These are phyloP conservation scores for Lasiodiplodia sp. DNA, from an alignment of 2,329 filamentous ascomycete species.

Conservation along the genomic window DNA sequence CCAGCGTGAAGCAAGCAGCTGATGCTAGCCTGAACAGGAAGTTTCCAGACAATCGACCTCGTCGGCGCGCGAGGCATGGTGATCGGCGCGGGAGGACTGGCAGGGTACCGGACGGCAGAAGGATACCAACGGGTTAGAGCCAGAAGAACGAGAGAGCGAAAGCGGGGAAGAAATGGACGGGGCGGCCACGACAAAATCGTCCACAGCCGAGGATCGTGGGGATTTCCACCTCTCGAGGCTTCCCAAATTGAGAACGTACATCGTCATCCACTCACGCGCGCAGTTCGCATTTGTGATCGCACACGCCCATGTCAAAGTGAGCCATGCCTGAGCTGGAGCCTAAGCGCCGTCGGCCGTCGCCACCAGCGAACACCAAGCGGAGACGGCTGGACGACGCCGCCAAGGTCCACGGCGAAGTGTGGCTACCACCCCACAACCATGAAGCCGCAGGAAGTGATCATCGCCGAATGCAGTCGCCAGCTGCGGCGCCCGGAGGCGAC, in stretches of 20 bases:
- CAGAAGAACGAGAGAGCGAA: not conserved
- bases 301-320: not conserved
- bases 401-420: not conserved
- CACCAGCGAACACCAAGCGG: constrained; percentile 4
- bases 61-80: not conserved
- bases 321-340: not conserved
- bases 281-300: not conserved
- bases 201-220: constrained; percentile 17
- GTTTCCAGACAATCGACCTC: not conserved
- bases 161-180: not conserved
- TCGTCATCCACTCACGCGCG: not conserved
- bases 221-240: constrained; percentile 1
- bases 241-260: not conserved
- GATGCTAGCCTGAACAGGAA: constrained; percentile 25
- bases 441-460: not conserved
- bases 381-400: constrained; percentile 2
- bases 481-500: not conserved
- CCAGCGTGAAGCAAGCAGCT: not conserved
- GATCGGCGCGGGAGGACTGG: not conserved
- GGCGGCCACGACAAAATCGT: constrained; percentile 18
- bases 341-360: not conserved
- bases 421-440: not conserved
- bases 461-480: not conserved
- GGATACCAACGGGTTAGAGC: not conserved
- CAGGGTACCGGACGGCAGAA: not conserved